Percentiles rank a stretch among this genome's conserved stretches.
phyloP scores from a whole-genome alignment of 306 rosid genomes.

The Cercis canadensis region DNA sequence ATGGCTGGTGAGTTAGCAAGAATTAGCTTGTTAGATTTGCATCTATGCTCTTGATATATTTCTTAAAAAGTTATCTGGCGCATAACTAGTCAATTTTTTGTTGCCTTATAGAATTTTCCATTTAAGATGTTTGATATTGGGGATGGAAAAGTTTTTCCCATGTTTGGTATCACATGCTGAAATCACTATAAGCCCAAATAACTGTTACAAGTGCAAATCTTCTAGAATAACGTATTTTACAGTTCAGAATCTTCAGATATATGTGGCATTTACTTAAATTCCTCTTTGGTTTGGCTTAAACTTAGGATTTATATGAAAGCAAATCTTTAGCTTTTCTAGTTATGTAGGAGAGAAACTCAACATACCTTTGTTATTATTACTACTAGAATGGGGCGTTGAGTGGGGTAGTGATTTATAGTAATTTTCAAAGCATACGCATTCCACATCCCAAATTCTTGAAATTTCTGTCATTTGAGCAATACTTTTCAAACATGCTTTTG shows the following conservation, averaged over 20 bases:
- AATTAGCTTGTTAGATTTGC: conserved; percentile 36
- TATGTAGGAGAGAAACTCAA: too few species aligned
- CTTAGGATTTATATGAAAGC: not conserved
- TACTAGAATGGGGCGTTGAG: not conserved
- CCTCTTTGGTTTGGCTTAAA: not conserved
- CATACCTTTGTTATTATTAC: too few species aligned
- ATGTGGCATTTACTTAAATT: not conserved
- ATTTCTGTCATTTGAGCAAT: not conserved
- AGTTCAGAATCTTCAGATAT: not conserved
- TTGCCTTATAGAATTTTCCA: not conserved
- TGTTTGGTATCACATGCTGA: conserved; percentile 9
- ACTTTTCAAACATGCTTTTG: conserved; percentile 3
- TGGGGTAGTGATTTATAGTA: conserved; percentile 2
- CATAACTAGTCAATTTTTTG: conserved; percentile 2
- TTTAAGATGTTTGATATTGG: not conserved
- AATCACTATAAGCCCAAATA: not conserved
- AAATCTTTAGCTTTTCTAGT: not conserved
- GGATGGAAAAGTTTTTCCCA: not conserved
- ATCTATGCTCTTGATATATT: conserved; percentile 16
- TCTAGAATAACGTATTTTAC: not conserved
- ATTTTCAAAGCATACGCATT: not conserved
- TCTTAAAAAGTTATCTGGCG: conserved; percentile 1
- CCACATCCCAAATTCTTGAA: conserved; percentile 5
- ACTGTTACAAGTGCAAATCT: not conserved
- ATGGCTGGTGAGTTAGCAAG: conserved; percentile 87